phyloP scores from a whole-genome alignment of 2,329 filamentous ascomycete genomes.

The Trichophyton benhamiae region DNA sequence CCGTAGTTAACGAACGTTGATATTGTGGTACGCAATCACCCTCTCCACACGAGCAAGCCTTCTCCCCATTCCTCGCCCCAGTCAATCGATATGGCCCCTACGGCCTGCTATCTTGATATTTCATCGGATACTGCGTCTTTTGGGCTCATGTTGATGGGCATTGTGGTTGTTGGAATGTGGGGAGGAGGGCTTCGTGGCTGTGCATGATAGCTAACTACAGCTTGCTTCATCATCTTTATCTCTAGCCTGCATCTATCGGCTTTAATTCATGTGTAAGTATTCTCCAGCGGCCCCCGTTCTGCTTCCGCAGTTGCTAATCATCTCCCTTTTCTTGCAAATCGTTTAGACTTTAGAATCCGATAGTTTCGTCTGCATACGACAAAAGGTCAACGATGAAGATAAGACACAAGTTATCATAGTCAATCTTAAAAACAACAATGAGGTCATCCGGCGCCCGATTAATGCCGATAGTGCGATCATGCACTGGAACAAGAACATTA shows the following conservation, averaged over 20 bases:
- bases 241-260: slow-evolving; percentile 59
- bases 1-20: slow-evolving; percentile 41
- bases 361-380: slow-evolving; percentile 87
- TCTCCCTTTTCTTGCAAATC: background rate
- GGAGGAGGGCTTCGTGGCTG: background rate
- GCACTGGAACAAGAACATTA: slow-evolving; percentile 95
- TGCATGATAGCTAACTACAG: background rate
- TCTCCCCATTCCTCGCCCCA: background rate
- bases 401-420: slow-evolving; percentile 93
- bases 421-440: slow-evolving; percentile 95
- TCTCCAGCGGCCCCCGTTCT: slow-evolving; percentile 11
- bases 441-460: slow-evolving; percentile 86
- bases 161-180: background rate
- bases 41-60: background rate
- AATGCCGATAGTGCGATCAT: slow-evolving; percentile 99
- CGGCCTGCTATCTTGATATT: background rate
- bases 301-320: slow-evolving; percentile 6
- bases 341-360: slow-evolving; percentile 91
- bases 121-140: background rate
- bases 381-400: slow-evolving; percentile 74
- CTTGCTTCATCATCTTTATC: background rate
- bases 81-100: background rate
- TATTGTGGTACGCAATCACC: slow-evolving; percentile 37
- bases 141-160: background rate
- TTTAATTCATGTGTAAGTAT: slow-evolving; percentile 73